Conservation (phyloP, 1,284 basidiomycete genomes). For the Testicularia cyperi region DNA sequence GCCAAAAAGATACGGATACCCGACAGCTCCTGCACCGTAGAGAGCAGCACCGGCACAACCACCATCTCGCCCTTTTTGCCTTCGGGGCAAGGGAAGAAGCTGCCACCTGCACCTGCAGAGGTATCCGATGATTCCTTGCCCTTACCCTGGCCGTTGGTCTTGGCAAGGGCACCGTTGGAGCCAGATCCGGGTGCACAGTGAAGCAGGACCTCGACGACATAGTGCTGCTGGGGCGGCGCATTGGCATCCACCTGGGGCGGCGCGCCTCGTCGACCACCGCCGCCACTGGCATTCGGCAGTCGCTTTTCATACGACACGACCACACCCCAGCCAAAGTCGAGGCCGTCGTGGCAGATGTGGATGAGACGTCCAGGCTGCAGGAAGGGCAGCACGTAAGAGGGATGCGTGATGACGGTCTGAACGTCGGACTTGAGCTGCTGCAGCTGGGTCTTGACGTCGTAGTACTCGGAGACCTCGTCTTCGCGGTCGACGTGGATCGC, state of each 20-base stretch:
- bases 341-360: constrained; percentile 78
- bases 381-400: constrained; percentile 89
- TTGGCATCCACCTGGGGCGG: constrained; percentile 51
- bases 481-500: constrained; percentile 79
- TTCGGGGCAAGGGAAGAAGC: constrained; percentile 35
- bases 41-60: constrained; percentile 84
- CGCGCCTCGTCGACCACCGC: no score
- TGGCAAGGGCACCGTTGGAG: no score
- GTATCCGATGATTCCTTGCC: constrained; percentile 16
- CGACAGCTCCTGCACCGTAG: constrained; percentile 81
- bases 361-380: constrained; percentile 88
- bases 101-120: constrained; percentile 15
- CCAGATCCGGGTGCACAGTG: constrained; percentile 72
- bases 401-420: constrained; percentile 88
- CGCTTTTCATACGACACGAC: constrained; percentile 91
- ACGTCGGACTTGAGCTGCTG: constrained; percentile 84
- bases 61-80: constrained; percentile 66
- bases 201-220: constrained; percentile 89
- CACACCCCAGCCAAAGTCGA: constrained; percentile 95
- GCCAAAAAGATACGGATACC: constrained; percentile 84
- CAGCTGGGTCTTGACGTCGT: constrained; percentile 84
- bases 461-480: constrained; percentile 81
- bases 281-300: constrained; percentile 61
- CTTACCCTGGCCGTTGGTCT: no score
- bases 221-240: constrained; percentile 84